Base-by-base conservation (phyloP, 352 stramenopile species). In the Nothophytophthora sp. region DNA sequence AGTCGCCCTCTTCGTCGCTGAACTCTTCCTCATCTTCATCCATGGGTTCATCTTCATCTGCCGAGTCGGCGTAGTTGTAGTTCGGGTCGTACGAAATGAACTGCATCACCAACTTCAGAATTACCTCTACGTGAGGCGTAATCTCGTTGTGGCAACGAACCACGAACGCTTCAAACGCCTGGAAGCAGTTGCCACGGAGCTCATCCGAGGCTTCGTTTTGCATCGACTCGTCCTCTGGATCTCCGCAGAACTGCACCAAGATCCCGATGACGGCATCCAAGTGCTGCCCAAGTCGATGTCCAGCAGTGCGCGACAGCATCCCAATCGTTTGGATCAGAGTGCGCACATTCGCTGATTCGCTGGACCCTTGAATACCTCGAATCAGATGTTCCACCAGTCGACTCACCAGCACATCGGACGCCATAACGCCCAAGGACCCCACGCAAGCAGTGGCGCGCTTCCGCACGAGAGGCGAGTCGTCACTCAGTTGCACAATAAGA, bases 81-180 rank as follows among this genome's bases (percentile, higher is more conserved):
- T 99, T 99, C 0, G 97, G 96, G 61, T 99, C 97, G 67, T 98
- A 99, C 54, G 88, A 96, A 76, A 98, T 97, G 60, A 98, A 99
- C 18, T 82, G 76, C 51, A 97, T 83, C 13, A 85, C 76, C 9
- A 96, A 75, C 37, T 88, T 73, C 41, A 99, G 67, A 50, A 99
- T 98, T 23, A 73, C 67, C 36, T 92, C 74, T 46, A 99, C 81
- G 63, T 99, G 94, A n/a, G 89, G 86, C 39, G 96, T 86, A 49
- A 99, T 96, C 66, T 99, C 96, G 29, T 82, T 86, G 37, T 98
- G 96, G 82, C 97, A 99, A 32, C 96, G 85, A 50, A 97, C 68
- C 19, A 99, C 83, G 65, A 99, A 99, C 6, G 88, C 93, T 60
- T 99, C 96, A 67, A 99, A 98, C 18, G 95, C 97, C 54, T 98